A percentile compares a stretch with the other conserved stretches of the same genome.
Conservation (phyloP, 192 early-diverging fungal species). For the Funneliformis geosporum region DNA sequence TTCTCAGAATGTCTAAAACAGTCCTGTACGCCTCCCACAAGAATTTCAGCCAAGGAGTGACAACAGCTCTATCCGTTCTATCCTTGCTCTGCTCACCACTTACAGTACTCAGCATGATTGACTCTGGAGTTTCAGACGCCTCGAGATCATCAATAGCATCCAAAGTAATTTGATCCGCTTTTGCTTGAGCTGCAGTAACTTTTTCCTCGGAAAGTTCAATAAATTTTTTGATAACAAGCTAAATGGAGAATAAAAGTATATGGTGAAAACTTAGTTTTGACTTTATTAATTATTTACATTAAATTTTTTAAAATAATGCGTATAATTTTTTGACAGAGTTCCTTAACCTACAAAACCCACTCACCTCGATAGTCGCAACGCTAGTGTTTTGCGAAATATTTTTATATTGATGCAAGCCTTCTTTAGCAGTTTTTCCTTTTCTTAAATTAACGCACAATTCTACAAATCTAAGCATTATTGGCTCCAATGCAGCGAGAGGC, state of each 20-base stretch:
- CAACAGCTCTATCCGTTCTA: conserved; percentile 94
- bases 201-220: conserved; percentile 85
- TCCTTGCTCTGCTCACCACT: conserved; percentile 93
- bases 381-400: conserved; percentile 97
- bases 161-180: conserved; percentile 86
- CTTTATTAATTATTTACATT: too few relatives aligned
- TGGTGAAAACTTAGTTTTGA: too few relatives aligned
- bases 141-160: conserved; percentile 93
- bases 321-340: neutral
- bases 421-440: conserved; percentile 90
- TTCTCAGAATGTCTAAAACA: conserved; percentile 93
- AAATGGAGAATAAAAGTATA: conserved; percentile 6
- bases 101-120: conserved; percentile 93
- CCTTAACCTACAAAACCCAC: neutral
- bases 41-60: conserved; percentile 99
- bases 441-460: conserved; percentile 86
- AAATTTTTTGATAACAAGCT: conserved; percentile 84
- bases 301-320: neutral
- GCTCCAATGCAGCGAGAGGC: conserved; percentile 80
- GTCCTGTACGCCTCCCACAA: conserved; percentile 99
- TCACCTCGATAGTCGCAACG: conserved; percentile 84
- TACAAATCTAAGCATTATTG: conserved; percentile 91
- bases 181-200: conserved; percentile 86
- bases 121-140: conserved; percentile 95
- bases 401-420: conserved; percentile 97